Conservation (phyloP, 768 basidiomycete species). For the Mycena galericulata region DNA sequence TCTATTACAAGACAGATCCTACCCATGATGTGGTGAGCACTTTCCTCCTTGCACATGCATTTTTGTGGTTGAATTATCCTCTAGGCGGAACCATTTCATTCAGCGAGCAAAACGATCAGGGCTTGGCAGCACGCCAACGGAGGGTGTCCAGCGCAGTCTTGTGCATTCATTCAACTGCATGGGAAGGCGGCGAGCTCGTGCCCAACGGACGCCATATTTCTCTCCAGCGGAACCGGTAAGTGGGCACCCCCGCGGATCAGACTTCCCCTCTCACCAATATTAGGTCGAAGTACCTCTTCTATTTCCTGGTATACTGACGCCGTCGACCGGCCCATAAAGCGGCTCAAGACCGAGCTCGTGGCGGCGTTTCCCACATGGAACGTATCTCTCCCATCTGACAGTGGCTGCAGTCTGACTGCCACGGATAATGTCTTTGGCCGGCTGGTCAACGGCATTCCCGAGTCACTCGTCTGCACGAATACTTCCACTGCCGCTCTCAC, state of each 20-base stretch:
- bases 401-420: slow-evolving; percentile 54
- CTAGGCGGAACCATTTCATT: slow-evolving; percentile 59
- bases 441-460: slow-evolving; percentile 52
- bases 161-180: slow-evolving; percentile 62
- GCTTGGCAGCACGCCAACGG: slow-evolving; percentile 53
- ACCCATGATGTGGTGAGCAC: slow-evolving; percentile 56
- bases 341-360: slow-evolving; percentile 46
- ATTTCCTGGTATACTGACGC: slow-evolving; percentile 53
- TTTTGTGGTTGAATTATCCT: background rate
- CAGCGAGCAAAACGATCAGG: slow-evolving; percentile 51
- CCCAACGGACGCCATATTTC: slow-evolving; percentile 52
- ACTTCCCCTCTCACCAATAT: slow-evolving; percentile 1
- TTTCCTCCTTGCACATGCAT: background rate
- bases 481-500: slow-evolving; percentile 40
- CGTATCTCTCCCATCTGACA: slow-evolving; percentile 55
- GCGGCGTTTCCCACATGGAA: slow-evolving; percentile 50
- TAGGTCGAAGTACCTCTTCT: slow-evolving; percentile 40
- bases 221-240: slow-evolving; percentile 61
- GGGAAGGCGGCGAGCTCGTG: slow-evolving; percentile 57
- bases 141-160: slow-evolving; percentile 53
- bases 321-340: slow-evolving; percentile 49
- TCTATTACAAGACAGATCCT: slow-evolving; percentile 60
- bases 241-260: slow-evolving; percentile 1
- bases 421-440: slow-evolving; percentile 61
- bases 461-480: slow-evolving; percentile 44